Percentiles rank a stretch among this genome's conserved stretches.
These are phyloP conservation scores for Mycena sanguinolenta DNA, from an alignment of 768 basidiomycete genomes.

Conservation along the genomic window DNA sequence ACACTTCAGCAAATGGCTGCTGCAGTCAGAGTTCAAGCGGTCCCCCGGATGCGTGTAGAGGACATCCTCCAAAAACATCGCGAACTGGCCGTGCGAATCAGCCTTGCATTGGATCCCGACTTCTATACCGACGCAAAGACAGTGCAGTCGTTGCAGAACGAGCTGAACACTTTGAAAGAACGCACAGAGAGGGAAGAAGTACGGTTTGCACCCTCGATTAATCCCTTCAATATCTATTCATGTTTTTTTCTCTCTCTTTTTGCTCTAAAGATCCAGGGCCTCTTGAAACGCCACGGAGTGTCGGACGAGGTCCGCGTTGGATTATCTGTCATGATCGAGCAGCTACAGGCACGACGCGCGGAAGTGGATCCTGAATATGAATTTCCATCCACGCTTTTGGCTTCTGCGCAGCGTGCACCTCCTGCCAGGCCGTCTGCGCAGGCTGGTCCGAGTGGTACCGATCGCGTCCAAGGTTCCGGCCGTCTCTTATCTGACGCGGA, in stretches of 20 bases:
- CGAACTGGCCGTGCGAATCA: slow-evolving; percentile 15
- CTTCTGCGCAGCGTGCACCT: not conserved
- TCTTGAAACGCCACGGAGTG: not conserved
- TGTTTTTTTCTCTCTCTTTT: not conserved
- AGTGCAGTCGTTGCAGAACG: slow-evolving; percentile 1
- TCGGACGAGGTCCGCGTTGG: not conserved
- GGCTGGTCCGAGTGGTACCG: slow-evolving; percentile 1
- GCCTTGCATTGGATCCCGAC: slow-evolving; percentile 11
- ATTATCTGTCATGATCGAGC: not conserved
- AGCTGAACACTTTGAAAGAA: slow-evolving; percentile 1
- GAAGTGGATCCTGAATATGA: slow-evolving; percentile 13
- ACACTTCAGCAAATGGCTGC: not conserved
- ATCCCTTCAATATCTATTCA: not conserved
- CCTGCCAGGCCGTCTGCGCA: not conserved
- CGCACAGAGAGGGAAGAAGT: slow-evolving; percentile 7
- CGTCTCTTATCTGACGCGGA: not conserved
- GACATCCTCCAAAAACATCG: not conserved
- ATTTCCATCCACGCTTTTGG: slow-evolving; percentile 1
- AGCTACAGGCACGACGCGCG: slow-evolving; percentile 2
- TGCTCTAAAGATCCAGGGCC: not conserved
- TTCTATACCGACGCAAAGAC: slow-evolving; percentile 1
- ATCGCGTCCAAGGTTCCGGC: not conserved
- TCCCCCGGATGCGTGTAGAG: not conserved
- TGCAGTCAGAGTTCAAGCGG: not conserved
- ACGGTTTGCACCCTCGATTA: not conserved